Conservation (phyloP, 805 yeast genomes). For the Candida khao-thaluensis region DNA sequence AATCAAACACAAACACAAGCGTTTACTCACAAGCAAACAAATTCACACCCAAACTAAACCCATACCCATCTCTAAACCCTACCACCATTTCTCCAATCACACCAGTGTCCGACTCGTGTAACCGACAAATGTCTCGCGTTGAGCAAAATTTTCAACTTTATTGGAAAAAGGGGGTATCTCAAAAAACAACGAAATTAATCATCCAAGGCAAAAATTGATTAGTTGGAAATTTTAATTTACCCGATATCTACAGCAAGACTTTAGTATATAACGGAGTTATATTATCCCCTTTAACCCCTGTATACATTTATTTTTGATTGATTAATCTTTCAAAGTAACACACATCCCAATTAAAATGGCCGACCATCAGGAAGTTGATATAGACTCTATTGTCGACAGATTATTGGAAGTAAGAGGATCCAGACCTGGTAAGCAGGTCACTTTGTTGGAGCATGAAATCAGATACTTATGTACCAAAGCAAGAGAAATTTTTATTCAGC, state of each 20-base stretch:
- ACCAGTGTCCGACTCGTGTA: no score
- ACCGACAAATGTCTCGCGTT: slow-evolving; percentile 9
- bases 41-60: no score
- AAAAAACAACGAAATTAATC: slow-evolving; percentile 7
- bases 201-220: slow-evolving; percentile 1
- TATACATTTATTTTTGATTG: no score
- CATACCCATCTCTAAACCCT: no score
- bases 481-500: slow-evolving; percentile 95
- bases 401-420: slow-evolving; percentile 96
- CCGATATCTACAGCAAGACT: slow-evolving; percentile 1
- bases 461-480: slow-evolving; percentile 96
- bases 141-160: slow-evolving; percentile 6
- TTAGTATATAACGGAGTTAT: slow-evolving; percentile 5
- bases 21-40: no score
- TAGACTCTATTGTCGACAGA: slow-evolving; percentile 96
- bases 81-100: no score
- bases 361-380: slow-evolving; percentile 73
- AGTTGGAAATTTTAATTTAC: slow-evolving; percentile 1
- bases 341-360: slow-evolving; percentile 20
- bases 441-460: slow-evolving; percentile 89
- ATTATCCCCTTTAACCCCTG: no score
- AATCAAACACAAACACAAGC: no score
- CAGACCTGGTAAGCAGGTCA: slow-evolving; percentile 96
- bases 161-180: slow-evolving; percentile 9
- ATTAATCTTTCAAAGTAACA: not conserved